Evolutionary conservation across 2,329 filamentous ascomycete genomes (phyloP).

Genomic region (Diaporthe caulivora): DNA sequence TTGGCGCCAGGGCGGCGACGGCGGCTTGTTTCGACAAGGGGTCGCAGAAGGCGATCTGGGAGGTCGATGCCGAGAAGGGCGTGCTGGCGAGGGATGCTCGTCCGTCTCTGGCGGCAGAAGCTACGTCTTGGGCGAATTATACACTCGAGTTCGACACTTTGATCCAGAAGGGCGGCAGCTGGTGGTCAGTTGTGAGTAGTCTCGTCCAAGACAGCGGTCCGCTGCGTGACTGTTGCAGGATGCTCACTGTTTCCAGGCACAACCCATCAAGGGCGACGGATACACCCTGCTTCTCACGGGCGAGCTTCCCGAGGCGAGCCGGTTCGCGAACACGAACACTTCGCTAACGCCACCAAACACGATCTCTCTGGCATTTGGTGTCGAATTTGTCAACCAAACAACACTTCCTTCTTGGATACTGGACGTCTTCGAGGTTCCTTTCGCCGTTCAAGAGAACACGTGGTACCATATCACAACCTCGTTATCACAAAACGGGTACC

Average conservation of each 20-base stretch:
- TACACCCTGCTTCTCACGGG: conserved; percentile 16
- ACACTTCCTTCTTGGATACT: conserved; percentile 46
- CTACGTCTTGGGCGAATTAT: conserved; percentile 49
- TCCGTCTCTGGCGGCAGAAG: conserved; percentile 46
- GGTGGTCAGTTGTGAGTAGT: conserved; percentile 51
- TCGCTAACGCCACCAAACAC: conserved; percentile 52
- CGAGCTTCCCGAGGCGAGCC: background rate
- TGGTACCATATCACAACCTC: conserved; percentile 54
- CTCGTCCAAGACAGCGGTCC: background rate
- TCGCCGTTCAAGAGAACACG: conserved; percentile 46
- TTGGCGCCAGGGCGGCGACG: conserved; percentile 18
- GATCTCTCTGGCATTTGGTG: conserved; percentile 50
- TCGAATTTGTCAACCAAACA: conserved; percentile 52
- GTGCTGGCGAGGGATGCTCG: conserved; percentile 49
- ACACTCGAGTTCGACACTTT: conserved; percentile 53
- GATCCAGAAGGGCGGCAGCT: conserved; percentile 53
- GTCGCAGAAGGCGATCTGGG: conserved; percentile 21
- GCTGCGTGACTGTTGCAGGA: no score
- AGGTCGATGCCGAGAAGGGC: conserved; percentile 16
- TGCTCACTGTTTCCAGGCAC: background rate
- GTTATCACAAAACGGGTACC: conserved; percentile 42
- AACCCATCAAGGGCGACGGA: conserved; percentile 8
- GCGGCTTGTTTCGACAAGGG: conserved; percentile 21
- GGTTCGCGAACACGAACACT: conserved; percentile 50
- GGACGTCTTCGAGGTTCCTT: conserved; percentile 45